Conservation (phyloP, 2,329 filamentous ascomycete species). For the Pezicula rhizophila region DNA sequence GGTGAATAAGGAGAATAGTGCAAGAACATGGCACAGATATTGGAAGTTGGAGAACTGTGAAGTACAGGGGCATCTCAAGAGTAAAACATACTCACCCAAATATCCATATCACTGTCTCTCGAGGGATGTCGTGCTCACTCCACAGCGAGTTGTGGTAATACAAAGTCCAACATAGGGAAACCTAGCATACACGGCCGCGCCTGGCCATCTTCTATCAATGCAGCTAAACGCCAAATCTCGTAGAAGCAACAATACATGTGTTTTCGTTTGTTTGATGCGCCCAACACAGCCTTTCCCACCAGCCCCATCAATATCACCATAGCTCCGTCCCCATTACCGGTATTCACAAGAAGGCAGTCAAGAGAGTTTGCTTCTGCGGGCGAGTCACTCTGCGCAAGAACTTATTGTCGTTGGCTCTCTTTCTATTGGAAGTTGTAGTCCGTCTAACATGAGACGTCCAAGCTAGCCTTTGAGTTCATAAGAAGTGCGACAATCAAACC, state of each 20-base stretch:
- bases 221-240: slow-evolving; percentile 26
- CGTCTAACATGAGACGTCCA: slow-evolving; percentile 56
- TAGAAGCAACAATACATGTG: slow-evolving; percentile 25
- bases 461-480: slow-evolving; percentile 91
- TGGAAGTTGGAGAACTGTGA: no score
- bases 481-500: slow-evolving; percentile 97
- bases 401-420: slow-evolving; percentile 22
- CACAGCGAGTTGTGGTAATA: not conserved
- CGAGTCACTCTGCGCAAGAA: slow-evolving; percentile 5
- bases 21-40: no score
- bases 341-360: slow-evolving; percentile 22
- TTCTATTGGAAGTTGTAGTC: slow-evolving; percentile 7
- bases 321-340: slow-evolving; percentile 11
- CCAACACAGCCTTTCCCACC: slow-evolving; percentile 13
- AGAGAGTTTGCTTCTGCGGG: slow-evolving; percentile 14
- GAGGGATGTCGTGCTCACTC: not conserved
- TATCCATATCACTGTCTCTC: no score
- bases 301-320: slow-evolving; percentile 7
- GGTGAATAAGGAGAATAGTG: no score
- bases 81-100: no score
- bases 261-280: slow-evolving; percentile 19
- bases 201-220: slow-evolving; percentile 27
- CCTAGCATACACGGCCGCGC: slow-evolving; percentile 27
- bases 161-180: slow-evolving; percentile 20
- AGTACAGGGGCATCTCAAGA: no score